Evolutionary conservation across 2,329 filamentous ascomycete genomes (phyloP).

Genomic region (Dactylellina parvicollis): DNA sequence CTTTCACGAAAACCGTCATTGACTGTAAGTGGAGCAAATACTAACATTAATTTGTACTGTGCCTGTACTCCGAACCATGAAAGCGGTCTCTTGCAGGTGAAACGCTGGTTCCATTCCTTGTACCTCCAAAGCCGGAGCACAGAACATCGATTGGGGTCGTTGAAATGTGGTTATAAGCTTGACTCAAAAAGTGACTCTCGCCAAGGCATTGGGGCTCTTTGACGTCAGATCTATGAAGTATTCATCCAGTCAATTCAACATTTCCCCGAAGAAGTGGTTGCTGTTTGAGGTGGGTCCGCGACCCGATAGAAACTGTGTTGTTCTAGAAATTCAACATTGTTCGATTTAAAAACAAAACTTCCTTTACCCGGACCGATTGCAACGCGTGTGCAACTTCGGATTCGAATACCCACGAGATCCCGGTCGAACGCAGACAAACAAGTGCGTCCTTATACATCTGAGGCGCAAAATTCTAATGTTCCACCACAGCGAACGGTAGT

Average conservation of each 20-base stretch:
- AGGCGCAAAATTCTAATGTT: too few relatives aligned
- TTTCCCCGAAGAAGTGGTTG: too few relatives aligned
- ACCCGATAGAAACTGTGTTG: background rate
- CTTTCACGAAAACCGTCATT: background rate
- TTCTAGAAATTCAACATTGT: background rate
- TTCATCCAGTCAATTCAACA: too few relatives aligned
- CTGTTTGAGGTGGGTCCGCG: too few relatives aligned
- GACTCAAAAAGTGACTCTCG: background rate
- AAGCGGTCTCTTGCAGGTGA: conserved; percentile 37
- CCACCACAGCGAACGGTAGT: too few relatives aligned
- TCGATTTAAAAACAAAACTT: background rate
- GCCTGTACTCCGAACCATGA: conserved; percentile 18
- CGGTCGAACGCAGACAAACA: too few relatives aligned
- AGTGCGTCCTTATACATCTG: too few relatives aligned
- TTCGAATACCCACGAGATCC: background rate
- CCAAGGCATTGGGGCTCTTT: too few relatives aligned
- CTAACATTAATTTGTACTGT: background rate
- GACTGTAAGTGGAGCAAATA: background rate
- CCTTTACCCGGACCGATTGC: background rate
- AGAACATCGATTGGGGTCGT: conserved; percentile 6
- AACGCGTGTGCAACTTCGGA: background rate
- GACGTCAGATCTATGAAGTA: too few relatives aligned
- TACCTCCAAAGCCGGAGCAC: conserved; percentile 17
- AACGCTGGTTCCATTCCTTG: conserved; percentile 45
- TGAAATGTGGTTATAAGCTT: background rate